Base-by-base conservation (phyloP, 78 protist genomes). In the Protostelium mycophagum region DNA sequence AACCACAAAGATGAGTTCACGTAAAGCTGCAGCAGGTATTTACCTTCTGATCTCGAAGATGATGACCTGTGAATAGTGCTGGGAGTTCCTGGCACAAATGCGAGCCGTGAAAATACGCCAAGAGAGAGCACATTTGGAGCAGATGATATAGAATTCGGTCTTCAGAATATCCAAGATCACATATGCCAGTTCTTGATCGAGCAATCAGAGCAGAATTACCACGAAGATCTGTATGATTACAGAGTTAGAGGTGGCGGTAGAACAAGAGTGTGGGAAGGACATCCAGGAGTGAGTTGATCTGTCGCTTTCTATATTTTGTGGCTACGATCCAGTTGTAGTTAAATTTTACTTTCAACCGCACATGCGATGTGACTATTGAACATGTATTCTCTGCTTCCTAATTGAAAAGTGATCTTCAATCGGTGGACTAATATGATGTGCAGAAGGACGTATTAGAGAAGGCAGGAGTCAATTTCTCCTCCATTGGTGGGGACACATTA, bases 401-500 rank as follows among this genome's bases (percentile, higher is more conserved):
- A 5, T 25, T 28, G 10, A 63, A 88, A 63, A 38, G 34, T 36
- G n/a, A 16, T 31, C 38, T 1, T 36, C 84, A 37, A 37, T n/a
- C n/a, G n/a, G n/a, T n/a, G n/a, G n/a, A n/a, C n/a, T n/a, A n/a
- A n/a, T n/a, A n/a, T n/a, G n/a, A n/a, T 28, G 37, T 34, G 28
- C 10, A 38, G 28, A 35, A 35, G 28, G 92, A 90, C 38, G 87
- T 36, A 0, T 29, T 93, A 31, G 95, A 93, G 86, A 93, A 93
- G 83, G 95, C 89, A n/a, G 95, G 95, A 38, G 95, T 93, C 35
- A 90, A 89, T 35, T 93, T 93, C 36, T 86, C 91, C 29, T 90
- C 87, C 63, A 93, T 93, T 38, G 88, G 63, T 34, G 95, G 95
- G n/a, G 85, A 34, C 16, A 88, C 88, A 35, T 31, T 93, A 35